Evolutionary conservation across 2,329 filamentous ascomycete species (phyloP).

Genomic region (Cercospora sp.): DNA sequence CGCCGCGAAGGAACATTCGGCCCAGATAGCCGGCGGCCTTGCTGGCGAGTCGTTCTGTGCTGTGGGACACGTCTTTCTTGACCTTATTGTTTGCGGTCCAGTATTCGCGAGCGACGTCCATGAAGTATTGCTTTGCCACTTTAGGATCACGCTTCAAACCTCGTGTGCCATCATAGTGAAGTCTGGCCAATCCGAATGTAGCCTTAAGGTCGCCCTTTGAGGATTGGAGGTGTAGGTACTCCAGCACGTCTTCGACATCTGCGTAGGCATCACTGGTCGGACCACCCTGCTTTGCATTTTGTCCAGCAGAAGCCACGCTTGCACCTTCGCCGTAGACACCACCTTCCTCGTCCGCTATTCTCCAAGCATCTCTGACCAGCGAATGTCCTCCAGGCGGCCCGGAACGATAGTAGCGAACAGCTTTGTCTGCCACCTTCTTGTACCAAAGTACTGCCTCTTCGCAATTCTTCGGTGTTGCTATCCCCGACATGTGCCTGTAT

Average conservation of each 20-base stretch:
- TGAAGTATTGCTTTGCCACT: slow-evolving; percentile 77
- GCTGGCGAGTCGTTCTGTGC: slow-evolving; percentile 73
- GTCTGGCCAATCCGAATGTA: slow-evolving; percentile 78
- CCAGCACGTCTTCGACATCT: slow-evolving; percentile 87
- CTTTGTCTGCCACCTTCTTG: slow-evolving; percentile 89
- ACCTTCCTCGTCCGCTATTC: slow-evolving; percentile 85
- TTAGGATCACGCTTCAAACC: slow-evolving; percentile 71
- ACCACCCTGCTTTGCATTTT: slow-evolving; percentile 72
- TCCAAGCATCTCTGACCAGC: slow-evolving; percentile 75
- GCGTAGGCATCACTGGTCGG: slow-evolving; percentile 79
- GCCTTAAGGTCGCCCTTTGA: slow-evolving; percentile 87
- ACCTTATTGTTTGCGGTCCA: slow-evolving; percentile 75
- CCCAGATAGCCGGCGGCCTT: slow-evolving; percentile 87
- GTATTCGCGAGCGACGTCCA: slow-evolving; percentile 74
- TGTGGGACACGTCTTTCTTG: slow-evolving; percentile 66
- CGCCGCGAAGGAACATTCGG: slow-evolving; percentile 84
- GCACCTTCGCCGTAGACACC: slow-evolving; percentile 95
- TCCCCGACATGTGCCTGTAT: slow-evolving; percentile 79
- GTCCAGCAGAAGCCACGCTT: slow-evolving; percentile 82
- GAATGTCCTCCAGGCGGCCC: slow-evolving; percentile 85
- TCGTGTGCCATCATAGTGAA: slow-evolving; percentile 84
- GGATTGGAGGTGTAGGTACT: slow-evolving; percentile 88
- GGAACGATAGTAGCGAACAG: slow-evolving; percentile 80
- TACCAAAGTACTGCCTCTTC: slow-evolving; percentile 85
- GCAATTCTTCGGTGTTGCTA: slow-evolving; percentile 82